A percentile compares a stretch with the other conserved stretches of the same genome.
Evolutionary conservation across 352 stramenopile genomes (phyloP).

Genomic region (Globisporangium middletonii): DNA sequence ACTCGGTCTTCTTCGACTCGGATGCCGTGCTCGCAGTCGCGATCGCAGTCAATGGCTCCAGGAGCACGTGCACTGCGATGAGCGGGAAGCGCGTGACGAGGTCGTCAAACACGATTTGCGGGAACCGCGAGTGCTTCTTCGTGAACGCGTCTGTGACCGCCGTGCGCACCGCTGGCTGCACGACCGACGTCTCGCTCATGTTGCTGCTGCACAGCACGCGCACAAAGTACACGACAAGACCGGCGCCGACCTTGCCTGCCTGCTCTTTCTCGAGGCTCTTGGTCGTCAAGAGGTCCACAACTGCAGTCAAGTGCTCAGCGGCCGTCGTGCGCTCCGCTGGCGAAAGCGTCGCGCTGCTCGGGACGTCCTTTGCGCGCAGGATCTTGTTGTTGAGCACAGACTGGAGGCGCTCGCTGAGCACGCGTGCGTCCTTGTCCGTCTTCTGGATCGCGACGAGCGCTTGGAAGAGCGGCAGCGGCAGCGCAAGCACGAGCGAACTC

Average conservation of each 20-base stretch:
- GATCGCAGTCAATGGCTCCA: conserved; percentile 44
- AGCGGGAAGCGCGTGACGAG: conserved; percentile 50
- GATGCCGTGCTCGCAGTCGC: conserved; percentile 20
- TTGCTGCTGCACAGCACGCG: conserved; percentile 33
- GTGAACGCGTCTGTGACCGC: conserved; percentile 58
- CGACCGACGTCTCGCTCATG: background rate
- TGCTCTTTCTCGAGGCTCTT: conserved; percentile 60
- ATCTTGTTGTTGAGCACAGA: conserved; percentile 64
- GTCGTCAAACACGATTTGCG: conserved; percentile 60
- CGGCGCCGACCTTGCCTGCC: conserved; percentile 46
- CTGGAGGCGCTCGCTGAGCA: conserved; percentile 72
- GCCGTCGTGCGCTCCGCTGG: conserved; percentile 1
- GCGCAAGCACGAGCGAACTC: conserved; percentile 28
- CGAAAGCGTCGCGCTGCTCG: conserved; percentile 14
- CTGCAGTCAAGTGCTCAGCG: conserved; percentile 24
- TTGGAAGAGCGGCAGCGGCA: conserved; percentile 63
- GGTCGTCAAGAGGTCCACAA: conserved; percentile 39
- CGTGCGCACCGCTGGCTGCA: conserved; percentile 24
- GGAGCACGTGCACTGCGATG: conserved; percentile 42
- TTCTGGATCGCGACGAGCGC: conserved; percentile 45
- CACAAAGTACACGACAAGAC: conserved; percentile 55
- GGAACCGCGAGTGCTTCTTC: conserved; percentile 82
- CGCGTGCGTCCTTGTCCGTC: conserved; percentile 54
- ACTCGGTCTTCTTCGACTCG: conserved; percentile 20
- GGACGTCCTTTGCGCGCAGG: conserved; percentile 48